A percentile compares a stretch with the other conserved stretches of the same genome.
phyloP scores from a whole-genome alignment of 495 filamentous ascomycete species.

The Beverwykella pulmonaria region DNA sequence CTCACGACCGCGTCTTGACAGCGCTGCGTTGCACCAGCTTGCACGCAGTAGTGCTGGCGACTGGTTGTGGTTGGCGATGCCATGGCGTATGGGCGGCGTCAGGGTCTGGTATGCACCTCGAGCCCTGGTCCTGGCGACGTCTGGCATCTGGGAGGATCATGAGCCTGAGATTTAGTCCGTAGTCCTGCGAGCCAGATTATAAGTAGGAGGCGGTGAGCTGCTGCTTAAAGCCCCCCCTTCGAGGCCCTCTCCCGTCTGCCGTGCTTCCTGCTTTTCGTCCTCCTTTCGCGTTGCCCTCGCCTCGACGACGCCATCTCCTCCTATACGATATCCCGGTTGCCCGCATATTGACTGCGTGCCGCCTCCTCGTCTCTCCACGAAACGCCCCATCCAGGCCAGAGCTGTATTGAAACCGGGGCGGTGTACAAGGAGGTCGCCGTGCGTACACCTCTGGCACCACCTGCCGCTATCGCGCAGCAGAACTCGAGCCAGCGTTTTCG shows the following conservation, averaged over 20 bases:
- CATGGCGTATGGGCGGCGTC: too few relatives aligned
- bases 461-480: background rate
- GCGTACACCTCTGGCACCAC: background rate
- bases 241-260: background rate
- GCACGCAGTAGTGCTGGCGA: too few relatives aligned
- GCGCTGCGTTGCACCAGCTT: slow-evolving; percentile 8
- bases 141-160: slow-evolving; percentile 14
- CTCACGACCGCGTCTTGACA: slow-evolving; percentile 12
- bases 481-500: background rate
- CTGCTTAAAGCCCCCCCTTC: background rate
- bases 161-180: background rate
- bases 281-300: too few relatives aligned
- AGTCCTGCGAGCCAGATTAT: slow-evolving; percentile 12
- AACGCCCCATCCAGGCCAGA: background rate
- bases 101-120: too few relatives aligned
- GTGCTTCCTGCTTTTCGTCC: background rate
- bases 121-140: slow-evolving; percentile 4
- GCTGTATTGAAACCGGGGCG: slow-evolving; percentile 19
- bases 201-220: slow-evolving; percentile 19
- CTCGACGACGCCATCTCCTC: background rate
- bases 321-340: background rate
- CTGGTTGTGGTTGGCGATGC: too few relatives aligned
- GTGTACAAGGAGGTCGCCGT: background rate
- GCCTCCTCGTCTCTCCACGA: background rate
- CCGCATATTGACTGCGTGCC: background rate